These are phyloP conservation scores for Dryas octopetala DNA, from an alignment of 306 rosid genomes.

Conservation along the genomic window DNA sequence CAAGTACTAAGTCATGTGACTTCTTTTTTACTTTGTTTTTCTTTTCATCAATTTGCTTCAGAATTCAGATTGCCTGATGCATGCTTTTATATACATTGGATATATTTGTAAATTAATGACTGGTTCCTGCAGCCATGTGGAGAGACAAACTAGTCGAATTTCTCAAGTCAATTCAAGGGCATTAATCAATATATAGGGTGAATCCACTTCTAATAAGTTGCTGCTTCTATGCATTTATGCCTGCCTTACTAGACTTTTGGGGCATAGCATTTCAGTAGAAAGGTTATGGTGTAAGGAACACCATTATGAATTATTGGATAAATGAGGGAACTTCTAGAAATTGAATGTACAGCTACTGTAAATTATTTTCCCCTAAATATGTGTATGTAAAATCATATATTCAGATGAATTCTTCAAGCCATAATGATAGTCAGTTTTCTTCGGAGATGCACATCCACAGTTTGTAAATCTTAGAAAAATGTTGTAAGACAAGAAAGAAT, in stretches of 20 bases:
- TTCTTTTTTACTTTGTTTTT: not conserved
- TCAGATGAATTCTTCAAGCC: constrained; percentile 18
- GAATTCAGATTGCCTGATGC: constrained; percentile 4
- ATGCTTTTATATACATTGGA: constrained; percentile 7
- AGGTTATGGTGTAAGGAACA: constrained; percentile 10
- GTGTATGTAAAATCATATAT: constrained; percentile 36
- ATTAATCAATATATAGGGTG: constrained; percentile 40
- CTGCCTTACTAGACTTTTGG: constrained; percentile 30
- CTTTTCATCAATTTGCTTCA: not conserved
- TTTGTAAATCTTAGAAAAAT: constrained; percentile 26
- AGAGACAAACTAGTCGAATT: constrained; percentile 70
- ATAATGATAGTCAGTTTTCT: constrained; percentile 4
- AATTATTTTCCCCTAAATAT: constrained; percentile 24
- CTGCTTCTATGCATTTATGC: constrained; percentile 8
- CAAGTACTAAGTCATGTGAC: not conserved
- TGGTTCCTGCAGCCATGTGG: constrained; percentile 75
- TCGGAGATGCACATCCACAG: constrained; percentile 15
- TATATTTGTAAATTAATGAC: constrained; percentile 15
- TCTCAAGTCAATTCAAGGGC: constrained; percentile 61
- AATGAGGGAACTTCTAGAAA: constrained; percentile 24
- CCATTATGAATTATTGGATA: constrained; percentile 23
- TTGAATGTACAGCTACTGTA: constrained; percentile 45
- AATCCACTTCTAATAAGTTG: constrained; percentile 4
- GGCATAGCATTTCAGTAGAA: constrained; percentile 36
- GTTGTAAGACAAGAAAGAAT: constrained; percentile 31